These are phyloP conservation scores for Potentilla sterilis DNA, from an alignment of 306 rosid genomes.

Conservation along the genomic window DNA sequence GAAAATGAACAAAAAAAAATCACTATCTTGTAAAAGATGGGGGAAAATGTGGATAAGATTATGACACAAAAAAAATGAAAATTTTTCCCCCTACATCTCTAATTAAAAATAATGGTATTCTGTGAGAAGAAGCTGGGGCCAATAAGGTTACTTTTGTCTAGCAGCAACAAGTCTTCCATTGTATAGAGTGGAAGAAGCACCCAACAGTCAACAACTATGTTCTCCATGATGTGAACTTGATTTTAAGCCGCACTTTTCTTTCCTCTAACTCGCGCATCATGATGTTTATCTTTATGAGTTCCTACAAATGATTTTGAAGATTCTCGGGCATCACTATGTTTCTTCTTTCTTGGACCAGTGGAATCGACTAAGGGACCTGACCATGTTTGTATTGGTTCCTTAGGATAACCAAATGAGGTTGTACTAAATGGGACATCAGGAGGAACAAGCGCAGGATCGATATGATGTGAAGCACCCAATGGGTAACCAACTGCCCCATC, in stretches of 20 bases:
- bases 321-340: slow-evolving; percentile 46
- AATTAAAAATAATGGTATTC: slow-evolving; percentile 31
- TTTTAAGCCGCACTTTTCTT: slow-evolving; percentile 47
- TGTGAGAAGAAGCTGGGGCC: slow-evolving; percentile 29
- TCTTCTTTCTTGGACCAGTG: slow-evolving; percentile 60
- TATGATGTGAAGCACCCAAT: slow-evolving; percentile 75
- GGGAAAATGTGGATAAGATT: slow-evolving; percentile 29
- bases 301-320: slow-evolving; percentile 39
- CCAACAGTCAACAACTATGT: slow-evolving; percentile 24
- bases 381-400: slow-evolving; percentile 72
- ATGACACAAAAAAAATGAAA: slow-evolving; percentile 3
- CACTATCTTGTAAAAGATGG: slow-evolving; percentile 21
- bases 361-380: slow-evolving; percentile 80
- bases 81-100: slow-evolving; percentile 30
- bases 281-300: slow-evolving; percentile 34
- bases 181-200: slow-evolving; percentile 23
- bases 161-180: slow-evolving; percentile 25
- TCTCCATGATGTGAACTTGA: slow-evolving; percentile 29
- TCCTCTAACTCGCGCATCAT: slow-evolving; percentile 50
- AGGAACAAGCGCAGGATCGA: slow-evolving; percentile 76
- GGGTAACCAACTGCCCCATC: slow-evolving; percentile 83
- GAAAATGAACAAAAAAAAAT: slow-evolving; percentile 26
- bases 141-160: slow-evolving; percentile 11
- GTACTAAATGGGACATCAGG: slow-evolving; percentile 60
- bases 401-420: slow-evolving; percentile 58